phyloP scores from a whole-genome alignment of 2,329 filamentous ascomycete species.

The Penicillium sp. region DNA sequence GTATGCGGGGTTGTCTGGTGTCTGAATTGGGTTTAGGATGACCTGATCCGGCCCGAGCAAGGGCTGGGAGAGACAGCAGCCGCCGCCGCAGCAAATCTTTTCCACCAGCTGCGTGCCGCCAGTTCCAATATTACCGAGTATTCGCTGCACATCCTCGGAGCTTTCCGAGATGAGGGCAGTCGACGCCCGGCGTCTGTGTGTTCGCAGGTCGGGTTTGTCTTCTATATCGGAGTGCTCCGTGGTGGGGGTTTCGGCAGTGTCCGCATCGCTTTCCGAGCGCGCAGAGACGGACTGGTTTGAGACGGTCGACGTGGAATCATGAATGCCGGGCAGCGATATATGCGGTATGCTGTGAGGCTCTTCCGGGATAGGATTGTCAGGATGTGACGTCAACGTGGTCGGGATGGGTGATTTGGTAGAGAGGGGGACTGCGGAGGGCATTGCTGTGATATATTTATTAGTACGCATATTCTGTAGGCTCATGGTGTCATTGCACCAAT shows the following conservation, averaged over 20 bases:
- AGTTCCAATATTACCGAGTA: conserved; percentile 54
- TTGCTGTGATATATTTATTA: too few species aligned
- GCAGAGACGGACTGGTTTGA: conserved; percentile 28
- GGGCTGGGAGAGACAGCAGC: conserved; percentile 59
- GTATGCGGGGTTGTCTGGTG: conserved; percentile 82
- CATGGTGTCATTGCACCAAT: too few species aligned
- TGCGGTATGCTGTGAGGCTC: conserved; percentile 40
- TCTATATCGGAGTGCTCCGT: conserved; percentile 37
- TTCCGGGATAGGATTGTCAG: conserved; percentile 46
- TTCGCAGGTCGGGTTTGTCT: conserved; percentile 21
- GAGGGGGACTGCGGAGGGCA: conserved; percentile 7
- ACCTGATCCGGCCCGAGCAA: conserved; percentile 37
- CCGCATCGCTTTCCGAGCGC: conserved; percentile 32
- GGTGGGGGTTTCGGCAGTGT: conserved; percentile 37
- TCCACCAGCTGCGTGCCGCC: conserved; percentile 51
- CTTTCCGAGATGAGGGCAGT: conserved; percentile 54
- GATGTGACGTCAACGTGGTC: conserved; percentile 42
- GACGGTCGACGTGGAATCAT: conserved; percentile 26
- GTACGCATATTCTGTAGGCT: too few species aligned
- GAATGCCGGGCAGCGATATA: conserved; percentile 27
- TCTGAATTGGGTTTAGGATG: conserved; percentile 34
- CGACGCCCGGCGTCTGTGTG: conserved; percentile 40
- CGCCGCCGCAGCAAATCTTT: conserved; percentile 62
- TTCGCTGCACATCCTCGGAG: conserved; percentile 54
- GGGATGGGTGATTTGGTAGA: conserved; percentile 22